Evolutionary conservation across 495 filamentous ascomycete genomes (phyloP), one percentile per base, ranked within the genome.

Genomic region (Aspergillus ostianus): DNA sequence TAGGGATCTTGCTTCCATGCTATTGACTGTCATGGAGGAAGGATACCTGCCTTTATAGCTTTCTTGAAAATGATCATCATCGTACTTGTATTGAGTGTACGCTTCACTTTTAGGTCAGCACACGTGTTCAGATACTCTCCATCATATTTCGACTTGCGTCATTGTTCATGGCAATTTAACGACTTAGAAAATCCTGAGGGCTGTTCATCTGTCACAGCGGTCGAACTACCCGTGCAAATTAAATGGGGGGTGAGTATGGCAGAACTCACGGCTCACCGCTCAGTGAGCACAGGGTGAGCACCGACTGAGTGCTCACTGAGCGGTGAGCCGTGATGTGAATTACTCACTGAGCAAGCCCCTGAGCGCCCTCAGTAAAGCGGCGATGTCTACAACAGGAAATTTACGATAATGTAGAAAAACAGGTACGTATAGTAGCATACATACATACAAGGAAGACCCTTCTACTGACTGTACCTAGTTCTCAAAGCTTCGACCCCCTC

Each of bases 401-500:
- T 26, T 26, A 26, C 23, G 23, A 26, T 26, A 26, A 26, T 26
- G 23, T 26, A 41, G 10, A 53, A 17, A 47, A 17, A 57, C 10
- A 60, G 19, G 23, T 26, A 36, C 13, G 15, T n/a, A 59, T 26
- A 26, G 23, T 26, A 4, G 4, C 23, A 26, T 26, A 26, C 23
- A 26, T 26, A 26, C 23, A 26, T 26, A n/a, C n/a, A n/a, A n/a
- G n/a, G n/a, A n/a, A n/a, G n/a, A n/a, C n/a, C n/a, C n/a, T n/a
- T n/a, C n/a, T n/a, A n/a, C 29, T 30, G 8, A 8, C 8, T 30
- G 29, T 30, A 30, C 29, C 4, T 30, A 30, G 4, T 4, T 32
- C 30, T 76, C 60, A 82, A 67, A 83, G 70, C 67, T 83, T 84
- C 29, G 79, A 70, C 56, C 73, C 74, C 45, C 57, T 56, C 21